Conservation (phyloP, 176 grass and related monocot species). For the Carex pumila region DNA sequence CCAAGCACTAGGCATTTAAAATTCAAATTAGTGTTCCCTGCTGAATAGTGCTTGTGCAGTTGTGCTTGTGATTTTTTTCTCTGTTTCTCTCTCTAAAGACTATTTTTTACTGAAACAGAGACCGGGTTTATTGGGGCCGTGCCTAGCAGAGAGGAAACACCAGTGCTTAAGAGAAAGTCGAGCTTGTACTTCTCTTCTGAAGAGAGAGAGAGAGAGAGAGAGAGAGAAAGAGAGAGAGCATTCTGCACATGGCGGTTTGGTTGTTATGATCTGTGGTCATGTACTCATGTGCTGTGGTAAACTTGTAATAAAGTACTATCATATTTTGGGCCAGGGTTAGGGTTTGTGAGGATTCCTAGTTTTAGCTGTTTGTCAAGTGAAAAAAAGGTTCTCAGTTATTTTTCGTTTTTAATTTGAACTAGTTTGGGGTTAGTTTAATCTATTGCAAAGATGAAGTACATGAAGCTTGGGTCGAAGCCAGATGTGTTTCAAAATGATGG, state of each 20-base stretch:
- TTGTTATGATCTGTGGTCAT: conserved; percentile 5
- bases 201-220: background rate
- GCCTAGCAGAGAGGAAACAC: conserved; percentile 18
- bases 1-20: conserved; percentile 55
- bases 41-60: conserved; percentile 1
- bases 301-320: conserved; percentile 47
- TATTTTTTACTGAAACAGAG: background rate
- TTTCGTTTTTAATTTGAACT: background rate
- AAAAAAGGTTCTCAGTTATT: conserved; percentile 8
- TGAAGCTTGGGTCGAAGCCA: conserved; percentile 98
- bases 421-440: conserved; percentile 15
- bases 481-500: conserved; percentile 86
- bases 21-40: conserved; percentile 11
- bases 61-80: background rate
- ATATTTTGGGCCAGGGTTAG: conserved; percentile 44
- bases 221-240: background rate
- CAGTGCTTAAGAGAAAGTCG: conserved; percentile 10
- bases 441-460: conserved; percentile 76
- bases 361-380: conserved; percentile 11
- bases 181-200: conserved; percentile 21
- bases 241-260: conserved; percentile 21
- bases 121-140: conserved; percentile 5
- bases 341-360: conserved; percentile 24
- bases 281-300: conserved; percentile 15
- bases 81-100: conserved; percentile 5